Conservation (phyloP, 2,329 filamentous ascomycete species). For the Alternaria sp. region DNA sequence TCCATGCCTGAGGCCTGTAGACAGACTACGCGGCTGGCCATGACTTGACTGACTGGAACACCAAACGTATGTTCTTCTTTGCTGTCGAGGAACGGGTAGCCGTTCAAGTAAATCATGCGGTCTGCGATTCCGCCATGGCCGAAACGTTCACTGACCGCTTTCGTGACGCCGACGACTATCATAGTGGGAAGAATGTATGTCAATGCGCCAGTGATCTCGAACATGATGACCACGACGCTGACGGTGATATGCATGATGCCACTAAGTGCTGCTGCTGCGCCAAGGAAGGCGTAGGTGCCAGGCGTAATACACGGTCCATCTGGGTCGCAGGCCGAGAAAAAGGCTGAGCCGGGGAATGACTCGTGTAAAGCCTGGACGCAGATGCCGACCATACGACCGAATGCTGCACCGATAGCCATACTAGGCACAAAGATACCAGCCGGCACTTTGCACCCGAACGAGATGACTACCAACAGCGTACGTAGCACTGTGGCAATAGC, state of each 20-base stretch:
- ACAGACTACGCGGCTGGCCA: slow-evolving; percentile 78
- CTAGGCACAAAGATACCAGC: slow-evolving; percentile 98
- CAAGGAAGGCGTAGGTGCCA: slow-evolving; percentile 94
- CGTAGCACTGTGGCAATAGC: slow-evolving; percentile 80
- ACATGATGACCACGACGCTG: slow-evolving; percentile 98
- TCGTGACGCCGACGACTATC: slow-evolving; percentile 98
- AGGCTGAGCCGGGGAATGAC: slow-evolving; percentile 77
- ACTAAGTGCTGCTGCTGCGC: slow-evolving; percentile 86
- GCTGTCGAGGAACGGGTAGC: slow-evolving; percentile 94
- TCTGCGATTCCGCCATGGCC: slow-evolving; percentile 98
- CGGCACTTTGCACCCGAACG: slow-evolving; percentile 96
- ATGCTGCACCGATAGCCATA: slow-evolving; percentile 95
- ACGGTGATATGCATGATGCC: slow-evolving; percentile 99
- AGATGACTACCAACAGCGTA: slow-evolving; percentile 86
- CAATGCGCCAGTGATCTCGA: slow-evolving; percentile 94
- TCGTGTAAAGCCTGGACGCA: slow-evolving; percentile 90
- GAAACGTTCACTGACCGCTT: slow-evolving; percentile 87
- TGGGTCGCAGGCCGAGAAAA: slow-evolving; percentile 87
- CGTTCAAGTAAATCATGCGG: slow-evolving; percentile 98
- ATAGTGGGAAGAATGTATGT: slow-evolving; percentile 98
- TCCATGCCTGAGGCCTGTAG: slow-evolving; percentile 77
- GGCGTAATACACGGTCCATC: slow-evolving; percentile 97
- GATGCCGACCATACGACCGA: slow-evolving; percentile 93
- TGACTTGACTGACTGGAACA: slow-evolving; percentile 87
- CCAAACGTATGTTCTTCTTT: slow-evolving; percentile 98